A percentile compares a stretch with the other conserved stretches of the same genome.
Evolutionary conservation across 805 yeast species (phyloP).

Genomic region (Metschnikowia borealis): DNA sequence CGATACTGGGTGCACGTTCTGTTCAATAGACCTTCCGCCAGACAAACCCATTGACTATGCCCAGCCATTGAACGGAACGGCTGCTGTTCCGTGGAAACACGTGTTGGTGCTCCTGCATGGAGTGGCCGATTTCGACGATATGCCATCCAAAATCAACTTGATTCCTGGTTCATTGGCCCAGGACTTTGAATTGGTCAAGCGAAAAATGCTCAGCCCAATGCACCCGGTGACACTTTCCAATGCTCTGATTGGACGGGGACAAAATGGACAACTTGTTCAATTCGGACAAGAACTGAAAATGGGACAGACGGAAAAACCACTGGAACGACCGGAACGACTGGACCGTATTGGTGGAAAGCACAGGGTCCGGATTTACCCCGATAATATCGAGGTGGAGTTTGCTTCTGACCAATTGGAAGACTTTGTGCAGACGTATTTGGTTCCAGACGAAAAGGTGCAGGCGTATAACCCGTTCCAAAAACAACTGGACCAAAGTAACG

Average conservation of each 20-base stretch:
- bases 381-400: slow-evolving; percentile 41
- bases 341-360: neutral
- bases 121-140: slow-evolving; percentile 27
- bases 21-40: slow-evolving; percentile 40
- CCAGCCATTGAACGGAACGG: slow-evolving; percentile 44
- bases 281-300: no score
- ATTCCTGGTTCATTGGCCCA: slow-evolving; percentile 42
- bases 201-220: slow-evolving; percentile 32
- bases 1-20: slow-evolving; percentile 63
- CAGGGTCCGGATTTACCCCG: slow-evolving; percentile 52
- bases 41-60: slow-evolving; percentile 39
- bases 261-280: no score
- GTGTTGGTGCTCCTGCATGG: slow-evolving; percentile 49
- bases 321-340: no score
- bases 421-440: slow-evolving; percentile 41
- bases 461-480: slow-evolving; percentile 23
- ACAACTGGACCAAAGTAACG: neutral
- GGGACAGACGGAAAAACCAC: no score
- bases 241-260: slow-evolving; percentile 21
- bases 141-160: slow-evolving; percentile 52
- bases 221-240: slow-evolving; percentile 53
- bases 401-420: slow-evolving; percentile 22
- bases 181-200: slow-evolving; percentile 33
- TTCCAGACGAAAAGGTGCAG: slow-evolving; percentile 25
- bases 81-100: slow-evolving; percentile 53